Evolutionary conservation across 192 early-diverging fungal genomes (phyloP), one percentile per base, ranked within the genome.

Genomic region (Glomus cerebriforme): DNA sequence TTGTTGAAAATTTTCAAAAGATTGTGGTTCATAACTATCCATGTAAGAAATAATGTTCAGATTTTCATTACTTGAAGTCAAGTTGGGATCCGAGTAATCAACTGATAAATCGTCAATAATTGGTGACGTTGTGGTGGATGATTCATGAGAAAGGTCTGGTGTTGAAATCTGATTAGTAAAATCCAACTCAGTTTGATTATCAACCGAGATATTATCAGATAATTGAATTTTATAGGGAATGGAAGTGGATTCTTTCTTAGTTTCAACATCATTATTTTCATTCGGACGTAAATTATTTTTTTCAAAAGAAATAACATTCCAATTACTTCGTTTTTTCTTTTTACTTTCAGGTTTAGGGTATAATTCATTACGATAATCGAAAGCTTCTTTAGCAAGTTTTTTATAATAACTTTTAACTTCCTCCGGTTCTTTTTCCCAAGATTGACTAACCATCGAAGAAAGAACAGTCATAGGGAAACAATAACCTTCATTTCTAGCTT

Each of bases 381-480:
- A 34, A 34, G 65, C 27, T 67, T 26, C 65, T 29, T 67, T 67
- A n/a, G 65, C 65, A 29, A 67, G 27, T 29, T n/a, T 67, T 35
- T 67, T 67, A 22, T 67, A 67, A 19, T 67, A 29, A 35, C 15
- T 29, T n/a, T 67, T 67, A 17, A 67, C 65, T 29, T 67, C 34
- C 65, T 29, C 24, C 34, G 65, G 65, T 67, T 67, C 65, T 29
- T 34, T 29, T 34, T 67, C 65, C 65, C 65, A 67, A 26, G 29
- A 34, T 35, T 67, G 65, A 29, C 29, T 34, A 34, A 35, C 65
- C 65, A 67, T 67, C n/a, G 65, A 34, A 67, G 65, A 67, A 34
- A 67, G 29, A 22, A 67, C 65, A 13, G 65, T 67, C 65, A 67
- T 67, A 9, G 65, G 65, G 22, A 67, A 34, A 19, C 34, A 34